phyloP scores from a whole-genome alignment of 169 alveolate genomes.

The Perkinsus olseni region DNA sequence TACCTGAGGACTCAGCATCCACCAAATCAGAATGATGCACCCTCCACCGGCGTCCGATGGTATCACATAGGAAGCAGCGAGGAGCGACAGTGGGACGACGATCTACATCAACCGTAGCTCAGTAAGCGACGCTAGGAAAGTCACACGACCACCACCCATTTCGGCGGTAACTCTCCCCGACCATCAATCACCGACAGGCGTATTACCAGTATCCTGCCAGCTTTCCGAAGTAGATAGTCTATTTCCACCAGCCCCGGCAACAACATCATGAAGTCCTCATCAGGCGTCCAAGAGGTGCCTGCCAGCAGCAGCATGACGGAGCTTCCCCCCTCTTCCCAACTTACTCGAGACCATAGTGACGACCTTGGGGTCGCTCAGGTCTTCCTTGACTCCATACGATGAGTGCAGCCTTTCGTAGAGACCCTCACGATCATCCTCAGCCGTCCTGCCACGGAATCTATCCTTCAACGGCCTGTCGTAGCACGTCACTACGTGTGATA shows the following conservation, averaged over 20 bases:
- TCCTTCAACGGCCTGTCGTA: neutral
- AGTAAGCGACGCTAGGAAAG: too few relatives aligned
- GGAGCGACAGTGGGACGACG: too few relatives aligned
- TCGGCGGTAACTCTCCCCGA: too few relatives aligned
- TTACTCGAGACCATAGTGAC: neutral
- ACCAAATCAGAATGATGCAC: too few relatives aligned
- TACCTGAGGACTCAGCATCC: neutral
- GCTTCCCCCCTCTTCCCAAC: neutral
- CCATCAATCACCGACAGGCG: too few relatives aligned
- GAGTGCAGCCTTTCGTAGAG: neutral
- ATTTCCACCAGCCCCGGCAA: slow-evolving; percentile 34
- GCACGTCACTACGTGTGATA: neutral
- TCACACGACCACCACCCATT: too few relatives aligned
- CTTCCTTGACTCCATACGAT: neutral
- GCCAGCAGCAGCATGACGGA: neutral
- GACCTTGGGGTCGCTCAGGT: neutral
- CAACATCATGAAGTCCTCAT: slow-evolving; percentile 51
- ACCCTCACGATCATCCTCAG: neutral
- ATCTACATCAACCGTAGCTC: too few relatives aligned
- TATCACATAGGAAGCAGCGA: too few relatives aligned
- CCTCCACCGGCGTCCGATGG: too few relatives aligned
- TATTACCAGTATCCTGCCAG: neutral
- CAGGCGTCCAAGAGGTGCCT: slow-evolving; percentile 78
- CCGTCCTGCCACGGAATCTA: neutral
- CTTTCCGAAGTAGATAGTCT: neutral